Evolutionary conservation across 1,284 basidiomycete genomes (phyloP), one percentile per base, ranked within the genome.

Genomic region (Cystobasidium slooffiae): DNA sequence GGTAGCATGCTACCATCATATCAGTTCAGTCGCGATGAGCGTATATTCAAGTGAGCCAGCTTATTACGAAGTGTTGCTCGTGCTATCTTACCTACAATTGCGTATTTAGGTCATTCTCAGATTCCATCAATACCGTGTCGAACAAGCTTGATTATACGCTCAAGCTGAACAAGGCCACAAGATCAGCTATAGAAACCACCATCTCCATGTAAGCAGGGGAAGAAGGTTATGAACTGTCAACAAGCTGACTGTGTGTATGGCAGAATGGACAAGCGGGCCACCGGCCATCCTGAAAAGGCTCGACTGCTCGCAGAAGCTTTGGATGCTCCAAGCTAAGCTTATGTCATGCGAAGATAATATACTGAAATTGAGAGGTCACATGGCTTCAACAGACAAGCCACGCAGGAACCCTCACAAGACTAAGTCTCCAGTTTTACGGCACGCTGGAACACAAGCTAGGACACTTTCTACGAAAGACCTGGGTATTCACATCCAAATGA

Each of bases 1-100:
- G 74, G 51, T 18, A 73, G 74, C n/a, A 12, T 65, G 12, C 53
- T 80, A 14, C 79, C 78, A 44, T 55, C 76, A 10, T 80, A 77
- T 68, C 75, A 75, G 41, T 75, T 75, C 61, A 69, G 69, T 31
- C 51, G 75, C 24, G 75, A 75, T 49, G 70, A 73, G 24, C 62
- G 70, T 49, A 73, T 73, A 6, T 66, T 65, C 70, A 73, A 73
- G 70, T 73, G n/a, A n/a, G 70, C 20, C 18, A 12, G 7, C 49
- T 24, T 51, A 18, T 9, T 41, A 49, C 24, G 49, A n/a, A 24
- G 3, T 49, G 14, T 6, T 9, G 22, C 46, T 18, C 0, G 67
- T n/a, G 41, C 53, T 18, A n/a, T 46, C 41, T 37, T 37, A 24
- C 39, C 18, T 39, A 8, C 20, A 16, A 8, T 14, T 47, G 47